A percentile compares a stretch with the other conserved stretches of the same genome.
phyloP scores from a whole-genome alignment of 805 yeast genomes.

The Nakazawaea wyomingensis region DNA sequence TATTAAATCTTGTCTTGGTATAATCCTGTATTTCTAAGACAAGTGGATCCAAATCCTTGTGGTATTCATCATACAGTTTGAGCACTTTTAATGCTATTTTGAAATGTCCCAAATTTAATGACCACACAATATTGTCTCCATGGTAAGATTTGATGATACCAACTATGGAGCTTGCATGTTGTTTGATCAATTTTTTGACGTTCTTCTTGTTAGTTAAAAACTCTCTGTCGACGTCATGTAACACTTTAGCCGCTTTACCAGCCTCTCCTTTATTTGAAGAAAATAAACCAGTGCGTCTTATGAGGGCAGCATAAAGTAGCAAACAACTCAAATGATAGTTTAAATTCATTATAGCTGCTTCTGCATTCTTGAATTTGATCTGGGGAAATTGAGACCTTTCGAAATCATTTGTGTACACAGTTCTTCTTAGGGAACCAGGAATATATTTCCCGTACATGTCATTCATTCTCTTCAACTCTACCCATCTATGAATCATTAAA shows the following conservation, averaged over 20 bases:
- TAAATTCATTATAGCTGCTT: constrained; percentile 7
- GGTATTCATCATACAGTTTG: constrained; percentile 2
- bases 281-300: constrained; percentile 7
- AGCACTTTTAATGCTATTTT: constrained; percentile 8
- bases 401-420: neutral
- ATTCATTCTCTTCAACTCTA: constrained; percentile 10
- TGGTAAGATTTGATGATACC: constrained; percentile 6
- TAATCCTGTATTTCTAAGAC: constrained; percentile 5
- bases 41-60: constrained; percentile 9
- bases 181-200: constrained; percentile 3
- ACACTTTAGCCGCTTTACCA: neutral
- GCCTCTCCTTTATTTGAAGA: constrained; percentile 3
- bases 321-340: constrained; percentile 12
- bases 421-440: constrained; percentile 4
- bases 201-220: constrained; percentile 4
- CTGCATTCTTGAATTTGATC: constrained; percentile 5
- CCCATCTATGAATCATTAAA: constrained; percentile 13
- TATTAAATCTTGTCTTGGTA: constrained; percentile 11
- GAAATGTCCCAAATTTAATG: constrained; percentile 12
- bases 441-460: constrained; percentile 11
- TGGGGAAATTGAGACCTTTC: constrained; percentile 6
- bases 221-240: neutral
- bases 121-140: constrained; percentile 8
- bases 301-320: constrained; percentile 5
- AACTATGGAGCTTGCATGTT: constrained; percentile 8